These are phyloP conservation scores for Inga oerstediana DNA, from an alignment of 306 rosid species.

Conservation along the genomic window DNA sequence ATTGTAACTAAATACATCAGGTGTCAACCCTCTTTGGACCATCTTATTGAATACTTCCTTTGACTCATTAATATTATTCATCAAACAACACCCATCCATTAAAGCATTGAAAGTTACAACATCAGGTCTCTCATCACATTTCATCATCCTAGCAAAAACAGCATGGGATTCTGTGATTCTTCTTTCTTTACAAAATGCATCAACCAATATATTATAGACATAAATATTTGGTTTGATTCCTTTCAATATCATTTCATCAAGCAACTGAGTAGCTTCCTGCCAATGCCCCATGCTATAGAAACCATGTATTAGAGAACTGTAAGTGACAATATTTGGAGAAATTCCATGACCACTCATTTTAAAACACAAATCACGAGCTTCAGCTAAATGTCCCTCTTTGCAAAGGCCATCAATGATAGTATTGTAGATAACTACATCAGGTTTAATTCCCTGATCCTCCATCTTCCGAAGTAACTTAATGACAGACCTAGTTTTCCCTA, in stretches of 20 bases:
- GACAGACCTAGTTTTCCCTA: not conserved
- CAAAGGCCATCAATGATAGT: slow-evolving; percentile 21
- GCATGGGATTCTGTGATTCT: not conserved
- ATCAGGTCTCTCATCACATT: not conserved
- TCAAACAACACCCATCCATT: slow-evolving; percentile 30
- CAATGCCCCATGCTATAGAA: slow-evolving; percentile 16
- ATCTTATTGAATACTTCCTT: not conserved
- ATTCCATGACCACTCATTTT: slow-evolving; percentile 23
- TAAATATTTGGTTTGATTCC: slow-evolving; percentile 14
- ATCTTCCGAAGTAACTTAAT: not conserved
- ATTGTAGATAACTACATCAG: not conserved
- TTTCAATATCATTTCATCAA: slow-evolving; percentile 18
- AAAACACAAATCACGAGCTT: slow-evolving; percentile 10
- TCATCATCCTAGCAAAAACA: slow-evolving; percentile 10
- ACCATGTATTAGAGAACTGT: slow-evolving; percentile 24
- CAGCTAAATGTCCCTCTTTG: slow-evolving; percentile 10
- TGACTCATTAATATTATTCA: not conserved
- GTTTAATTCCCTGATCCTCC: not conserved
- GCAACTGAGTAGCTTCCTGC: slow-evolving; percentile 20
- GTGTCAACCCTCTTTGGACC: not conserved
- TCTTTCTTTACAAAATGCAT: slow-evolving; percentile 22
- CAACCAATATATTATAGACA: slow-evolving; percentile 24
- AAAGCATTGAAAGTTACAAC: slow-evolving; percentile 17
- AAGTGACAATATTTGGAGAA: not conserved
- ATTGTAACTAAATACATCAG: not conserved